Percentiles rank a stretch among this genome's conserved stretches.
These are phyloP conservation scores for Gynandropsis gynandra DNA, from an alignment of 345 rosid species.

Conservation along the genomic window DNA sequence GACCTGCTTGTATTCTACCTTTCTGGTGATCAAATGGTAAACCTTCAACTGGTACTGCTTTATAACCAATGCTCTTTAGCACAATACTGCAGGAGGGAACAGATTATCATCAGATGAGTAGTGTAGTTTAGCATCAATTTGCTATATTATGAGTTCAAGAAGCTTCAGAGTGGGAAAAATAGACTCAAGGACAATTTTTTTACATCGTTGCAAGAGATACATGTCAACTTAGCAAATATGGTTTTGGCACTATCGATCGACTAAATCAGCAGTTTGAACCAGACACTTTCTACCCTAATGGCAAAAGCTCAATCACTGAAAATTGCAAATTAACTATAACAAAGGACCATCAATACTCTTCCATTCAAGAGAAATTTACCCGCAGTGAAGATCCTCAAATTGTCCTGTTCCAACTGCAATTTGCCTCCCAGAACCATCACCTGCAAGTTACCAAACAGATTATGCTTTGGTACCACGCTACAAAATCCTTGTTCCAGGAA, in stretches of 20 bases:
- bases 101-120: background rate
- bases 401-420: slow-evolving; percentile 72
- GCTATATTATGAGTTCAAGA: background rate
- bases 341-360: background rate
- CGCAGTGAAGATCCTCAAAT: too few species aligned
- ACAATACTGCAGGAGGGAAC: slow-evolving; percentile 48
- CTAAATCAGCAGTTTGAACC: too few species aligned
- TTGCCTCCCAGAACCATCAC: slow-evolving; percentile 60
- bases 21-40: slow-evolving; percentile 70
- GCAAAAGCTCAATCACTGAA: background rate
- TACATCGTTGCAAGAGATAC: too few species aligned
- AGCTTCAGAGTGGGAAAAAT: background rate
- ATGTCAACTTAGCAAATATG: too few species aligned
- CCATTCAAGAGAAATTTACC: too few species aligned
- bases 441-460: slow-evolving; percentile 34
- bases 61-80: slow-evolving; percentile 92
- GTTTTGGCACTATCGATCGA: too few species aligned
- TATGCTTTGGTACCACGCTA: background rate
- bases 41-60: slow-evolving; percentile 62
- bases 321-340: background rate
- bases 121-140: background rate
- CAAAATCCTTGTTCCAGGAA: background rate
- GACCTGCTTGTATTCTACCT: slow-evolving; percentile 34
- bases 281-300: too few species aligned
- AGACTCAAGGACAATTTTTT: too few species aligned